Evolutionary conservation across 1,139 yeast species (phyloP).

Genomic region (Protomyces pachydermus): DNA sequence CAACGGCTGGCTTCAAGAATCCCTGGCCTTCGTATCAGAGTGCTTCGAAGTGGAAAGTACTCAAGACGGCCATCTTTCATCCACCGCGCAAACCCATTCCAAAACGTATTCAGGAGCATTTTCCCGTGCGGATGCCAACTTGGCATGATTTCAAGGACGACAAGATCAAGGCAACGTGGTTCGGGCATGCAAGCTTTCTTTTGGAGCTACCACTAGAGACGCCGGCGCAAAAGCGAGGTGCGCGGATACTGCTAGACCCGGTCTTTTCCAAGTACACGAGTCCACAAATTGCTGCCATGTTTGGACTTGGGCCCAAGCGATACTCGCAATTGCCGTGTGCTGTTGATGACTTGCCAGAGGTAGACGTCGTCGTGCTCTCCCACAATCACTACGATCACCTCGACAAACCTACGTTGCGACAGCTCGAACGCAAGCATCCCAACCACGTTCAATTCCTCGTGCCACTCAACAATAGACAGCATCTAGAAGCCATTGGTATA

Average conservation of each 20-base stretch:
- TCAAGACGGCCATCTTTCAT: slow-evolving; percentile 8
- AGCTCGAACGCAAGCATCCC: slow-evolving; percentile 13
- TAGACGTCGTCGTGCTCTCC: slow-evolving; percentile 72
- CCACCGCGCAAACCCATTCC: slow-evolving; percentile 18
- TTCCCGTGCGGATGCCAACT: slow-evolving; percentile 1
- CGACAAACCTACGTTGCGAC: slow-evolving; percentile 27
- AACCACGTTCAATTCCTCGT: slow-evolving; percentile 45
- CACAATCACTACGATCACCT: slow-evolving; percentile 59
- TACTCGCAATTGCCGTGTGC: slow-evolving; percentile 66
- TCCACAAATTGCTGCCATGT: slow-evolving; percentile 37
- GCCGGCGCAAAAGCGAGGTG: slow-evolving; percentile 11
- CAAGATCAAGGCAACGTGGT: slow-evolving; percentile 31
- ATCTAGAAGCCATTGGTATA: slow-evolving; percentile 39
- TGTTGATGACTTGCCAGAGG: slow-evolving; percentile 55
- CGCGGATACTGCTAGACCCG: slow-evolving; percentile 31
- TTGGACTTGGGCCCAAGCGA: slow-evolving; percentile 71
- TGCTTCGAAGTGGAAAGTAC: slow-evolving; percentile 1
- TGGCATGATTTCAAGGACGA: slow-evolving; percentile 7
- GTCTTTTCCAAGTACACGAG: slow-evolving; percentile 27
- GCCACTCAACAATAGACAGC: slow-evolving; percentile 67
- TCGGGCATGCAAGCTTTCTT: slow-evolving; percentile 31
- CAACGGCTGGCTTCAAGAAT: slow-evolving; percentile 3
- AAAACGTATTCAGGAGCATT: slow-evolving; percentile 16
- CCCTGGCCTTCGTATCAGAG: slow-evolving; percentile 20
- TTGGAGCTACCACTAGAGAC: slow-evolving; percentile 28